Percentiles rank a stretch among this genome's conserved stretches.
These are phyloP conservation scores for Colletotrichum australisinense DNA, from an alignment of 2,329 filamentous ascomycete genomes.

Conservation along the genomic window DNA sequence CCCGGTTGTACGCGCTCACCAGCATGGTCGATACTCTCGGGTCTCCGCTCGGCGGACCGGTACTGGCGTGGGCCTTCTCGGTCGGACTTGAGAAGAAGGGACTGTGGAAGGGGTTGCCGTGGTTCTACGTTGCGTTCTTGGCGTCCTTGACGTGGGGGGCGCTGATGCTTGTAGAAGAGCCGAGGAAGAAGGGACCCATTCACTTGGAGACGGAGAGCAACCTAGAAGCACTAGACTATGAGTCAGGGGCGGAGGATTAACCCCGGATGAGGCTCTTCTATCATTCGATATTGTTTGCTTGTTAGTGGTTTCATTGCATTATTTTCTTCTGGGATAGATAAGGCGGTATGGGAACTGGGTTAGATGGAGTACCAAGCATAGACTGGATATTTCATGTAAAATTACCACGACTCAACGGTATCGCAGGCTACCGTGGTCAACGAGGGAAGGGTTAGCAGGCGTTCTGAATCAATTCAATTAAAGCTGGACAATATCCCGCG, in stretches of 20 bases:
- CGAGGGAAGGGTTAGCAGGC: neutral
- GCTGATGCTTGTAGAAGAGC: constrained; percentile 46
- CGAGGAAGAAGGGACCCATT: constrained; percentile 39
- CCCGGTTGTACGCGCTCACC: constrained; percentile 54
- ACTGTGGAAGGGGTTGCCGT: constrained; percentile 51
- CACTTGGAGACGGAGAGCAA: neutral
- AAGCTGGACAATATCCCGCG: neutral
- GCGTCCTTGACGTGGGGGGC: constrained; percentile 43
- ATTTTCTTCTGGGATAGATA: neutral
- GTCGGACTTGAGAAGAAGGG: constrained; percentile 49
- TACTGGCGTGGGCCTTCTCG: constrained; percentile 52
- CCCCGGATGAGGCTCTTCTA: neutral
- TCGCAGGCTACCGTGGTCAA: neutral
- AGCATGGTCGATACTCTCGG: constrained; percentile 53
- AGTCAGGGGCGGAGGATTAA: constrained; percentile 25
- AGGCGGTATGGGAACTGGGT: neutral
- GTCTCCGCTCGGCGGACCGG: constrained; percentile 53
- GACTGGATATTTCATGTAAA: neutral
- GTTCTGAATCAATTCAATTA: neutral
- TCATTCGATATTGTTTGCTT: too few species aligned
- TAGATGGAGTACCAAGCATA: neutral
- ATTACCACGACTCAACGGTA: neutral
- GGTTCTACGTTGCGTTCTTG: constrained; percentile 51
- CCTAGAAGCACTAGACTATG: constrained; percentile 2
- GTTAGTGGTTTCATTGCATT: neutral